Base-by-base conservation (phyloP, 352 stramenopile species). In the Phytopythium kandeliae region DNA sequence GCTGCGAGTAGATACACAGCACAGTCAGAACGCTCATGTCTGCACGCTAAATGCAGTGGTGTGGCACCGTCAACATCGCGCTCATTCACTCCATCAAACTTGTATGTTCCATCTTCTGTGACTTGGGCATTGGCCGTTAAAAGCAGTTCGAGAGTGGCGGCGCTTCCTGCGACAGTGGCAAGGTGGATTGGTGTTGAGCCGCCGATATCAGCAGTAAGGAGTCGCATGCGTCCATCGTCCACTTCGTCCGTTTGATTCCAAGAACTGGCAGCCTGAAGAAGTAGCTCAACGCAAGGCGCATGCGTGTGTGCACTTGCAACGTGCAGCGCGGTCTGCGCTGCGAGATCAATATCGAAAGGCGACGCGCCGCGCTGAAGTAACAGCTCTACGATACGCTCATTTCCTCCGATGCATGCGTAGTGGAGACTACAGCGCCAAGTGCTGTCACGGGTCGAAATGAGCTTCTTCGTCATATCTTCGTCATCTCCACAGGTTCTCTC, bases 1-100 rank as follows among this genome's bases (percentile, higher is more conserved):
- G 76, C 78, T 15, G 75, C 77, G 24, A 90, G 59, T 24, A 90
- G 57, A 48, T 86, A 88, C 46, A 83, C 43, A 16, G 72, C 69
- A 26, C 71, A 86, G 48, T 83, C 71, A 10, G 63, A 49, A 25
- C 79, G 55, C 0, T 54, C 58, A 7, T 57, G 37, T 24, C 40
- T 40, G 47, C 74, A 86, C 0, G 79, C 74, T 1, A 85, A 25
- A 46, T 90, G 79, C 6, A 90, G 57, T 13, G 79, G 76, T n/a
- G 76, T 87, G 1, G 54, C 59, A 17, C 69, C 72, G 19, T 85
- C 75, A 25, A 68, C 52, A 43, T 90, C 65, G 17, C 37, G 44
- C 0, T 61, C 48, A n/a, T 67, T 71, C 0, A 90, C 79, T 19
- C 76, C 76, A 7, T 78, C 51, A 48, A 88, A 88, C 7, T 59